phyloP scores from a whole-genome alignment of 495 filamentous ascomycete genomes.

The Geoglossum glabrum region DNA sequence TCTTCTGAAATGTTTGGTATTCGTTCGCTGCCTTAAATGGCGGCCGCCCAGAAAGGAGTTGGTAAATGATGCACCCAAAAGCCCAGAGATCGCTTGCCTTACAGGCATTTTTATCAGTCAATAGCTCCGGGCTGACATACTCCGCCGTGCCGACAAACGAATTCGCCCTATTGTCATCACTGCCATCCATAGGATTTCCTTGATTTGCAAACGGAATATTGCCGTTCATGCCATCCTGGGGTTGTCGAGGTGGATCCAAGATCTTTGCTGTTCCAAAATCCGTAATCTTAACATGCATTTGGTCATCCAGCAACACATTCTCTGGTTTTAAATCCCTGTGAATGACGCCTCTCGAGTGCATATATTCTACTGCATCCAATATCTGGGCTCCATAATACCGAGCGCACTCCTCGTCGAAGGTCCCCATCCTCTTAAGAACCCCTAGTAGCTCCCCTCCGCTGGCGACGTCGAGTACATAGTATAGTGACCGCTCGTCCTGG shows the following conservation, averaged over 20 bases:
- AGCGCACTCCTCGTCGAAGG: conserved; percentile 92
- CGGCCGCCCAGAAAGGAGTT: conserved; percentile 77
- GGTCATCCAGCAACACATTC: conserved; percentile 83
- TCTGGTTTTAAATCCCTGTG: conserved; percentile 96
- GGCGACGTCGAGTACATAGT: conserved; percentile 91
- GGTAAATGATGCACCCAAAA: conserved; percentile 98
- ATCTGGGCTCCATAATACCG: conserved; percentile 93
- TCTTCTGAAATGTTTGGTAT: conserved; percentile 96
- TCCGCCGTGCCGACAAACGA: conserved; percentile 98
- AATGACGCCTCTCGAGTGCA: conserved; percentile 91
- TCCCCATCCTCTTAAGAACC: conserved; percentile 77
- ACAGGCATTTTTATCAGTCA: conserved; percentile 90
- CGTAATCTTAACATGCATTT: conserved; percentile 97
- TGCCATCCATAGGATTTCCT: conserved; percentile 31
- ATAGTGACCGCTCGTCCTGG: conserved; percentile 86
- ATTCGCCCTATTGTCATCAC: conserved; percentile 53
- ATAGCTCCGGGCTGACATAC: conserved; percentile 90
- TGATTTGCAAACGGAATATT: conserved; percentile 7
- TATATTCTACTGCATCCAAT: conserved; percentile 88
- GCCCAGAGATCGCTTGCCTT: conserved; percentile 98
- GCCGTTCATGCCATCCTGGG: conserved; percentile 24
- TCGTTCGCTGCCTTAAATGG: conserved; percentile 97
- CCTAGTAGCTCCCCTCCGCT: conserved; percentile 84
- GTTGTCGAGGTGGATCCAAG: conserved; percentile 40
- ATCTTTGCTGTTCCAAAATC: conserved; percentile 98